phyloP scores from a whole-genome alignment of 768 basidiomycete species.

The Fomitopsis serialis region DNA sequence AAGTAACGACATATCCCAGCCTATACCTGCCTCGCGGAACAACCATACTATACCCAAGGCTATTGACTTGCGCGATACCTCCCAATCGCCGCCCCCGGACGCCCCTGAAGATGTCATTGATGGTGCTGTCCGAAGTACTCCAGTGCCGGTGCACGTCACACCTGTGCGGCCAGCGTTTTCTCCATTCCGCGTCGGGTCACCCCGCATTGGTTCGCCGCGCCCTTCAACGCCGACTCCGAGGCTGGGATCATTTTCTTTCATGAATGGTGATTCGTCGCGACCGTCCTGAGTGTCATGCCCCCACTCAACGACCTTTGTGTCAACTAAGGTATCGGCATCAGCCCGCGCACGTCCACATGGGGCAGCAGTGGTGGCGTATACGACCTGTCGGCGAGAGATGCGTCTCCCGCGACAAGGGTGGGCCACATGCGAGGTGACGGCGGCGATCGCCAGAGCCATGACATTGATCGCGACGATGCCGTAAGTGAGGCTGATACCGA shows the following conservation, averaged over 20 bases:
- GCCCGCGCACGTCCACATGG: constrained; percentile 22
- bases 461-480: constrained; percentile 29
- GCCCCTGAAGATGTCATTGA: background rate
- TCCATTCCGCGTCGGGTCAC: background rate
- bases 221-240: constrained; percentile 28
- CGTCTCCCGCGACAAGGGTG: background rate
- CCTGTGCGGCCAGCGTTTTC: background rate
- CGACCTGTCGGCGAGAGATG: constrained; percentile 2
- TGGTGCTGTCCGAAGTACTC: background rate
- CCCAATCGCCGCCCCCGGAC: background rate
- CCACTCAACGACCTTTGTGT: constrained; percentile 13
- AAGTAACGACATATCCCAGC: background rate
- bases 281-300: constrained; percentile 26
- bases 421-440: background rate
- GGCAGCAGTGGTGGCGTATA: constrained; percentile 15
- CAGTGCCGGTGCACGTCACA: constrained; percentile 2
- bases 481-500: constrained; percentile 28
- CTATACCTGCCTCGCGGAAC: background rate
- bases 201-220: constrained; percentile 11
- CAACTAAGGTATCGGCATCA: constrained; percentile 19
- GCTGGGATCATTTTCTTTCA: constrained; percentile 27
- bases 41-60: background rate
- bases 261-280: constrained; percentile 46
- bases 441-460: background rate
- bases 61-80: background rate